A percentile compares a stretch with the other conserved stretches of the same genome.
phyloP scores from a whole-genome alignment of 805 yeast genomes.

The Hemisphaericaspora nanyangensis region DNA sequence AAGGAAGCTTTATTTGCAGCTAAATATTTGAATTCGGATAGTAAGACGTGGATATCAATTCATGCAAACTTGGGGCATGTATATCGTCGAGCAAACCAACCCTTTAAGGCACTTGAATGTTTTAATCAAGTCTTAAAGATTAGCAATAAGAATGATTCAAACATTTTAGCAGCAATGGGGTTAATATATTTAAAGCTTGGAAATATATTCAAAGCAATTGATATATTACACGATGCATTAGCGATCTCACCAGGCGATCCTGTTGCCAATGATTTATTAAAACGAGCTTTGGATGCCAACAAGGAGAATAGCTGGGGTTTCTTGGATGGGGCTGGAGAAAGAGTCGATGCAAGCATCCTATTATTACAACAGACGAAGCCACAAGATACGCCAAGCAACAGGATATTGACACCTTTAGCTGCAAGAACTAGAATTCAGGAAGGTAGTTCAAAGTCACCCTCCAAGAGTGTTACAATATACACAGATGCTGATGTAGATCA shows the following conservation, averaged over 20 bases:
- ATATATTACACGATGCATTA: slow-evolving; percentile 73
- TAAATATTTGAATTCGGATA: slow-evolving; percentile 65
- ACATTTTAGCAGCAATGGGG: slow-evolving; percentile 80
- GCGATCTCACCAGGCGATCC: slow-evolving; percentile 78
- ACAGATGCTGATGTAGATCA: slow-evolving; percentile 8
- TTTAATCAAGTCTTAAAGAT: slow-evolving; percentile 73
- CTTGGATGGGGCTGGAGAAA: slow-evolving; percentile 3
- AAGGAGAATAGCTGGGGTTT: slow-evolving; percentile 9
- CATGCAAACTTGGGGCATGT: slow-evolving; percentile 88
- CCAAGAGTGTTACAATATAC: not conserved
- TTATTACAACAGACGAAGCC: slow-evolving; percentile 9
- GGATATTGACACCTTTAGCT: not conserved
- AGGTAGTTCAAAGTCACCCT: not conserved
- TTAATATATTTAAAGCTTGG: slow-evolving; percentile 72
- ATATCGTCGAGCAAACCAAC: slow-evolving; percentile 61
- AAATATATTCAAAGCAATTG: slow-evolving; percentile 62
- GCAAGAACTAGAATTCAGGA: not conserved
- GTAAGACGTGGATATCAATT: slow-evolving; percentile 80
- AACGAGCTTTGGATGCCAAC: slow-evolving; percentile 71
- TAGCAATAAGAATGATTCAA: slow-evolving; percentile 64
- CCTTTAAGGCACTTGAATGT: slow-evolving; percentile 64
- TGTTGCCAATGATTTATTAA: slow-evolving; percentile 75
- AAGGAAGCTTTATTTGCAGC: slow-evolving; percentile 70
- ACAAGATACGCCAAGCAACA: not conserved
- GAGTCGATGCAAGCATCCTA: slow-evolving; percentile 15